phyloP scores from a whole-genome alignment of 768 basidiomycete species.

The Boletus pseudo-olivaceus region DNA sequence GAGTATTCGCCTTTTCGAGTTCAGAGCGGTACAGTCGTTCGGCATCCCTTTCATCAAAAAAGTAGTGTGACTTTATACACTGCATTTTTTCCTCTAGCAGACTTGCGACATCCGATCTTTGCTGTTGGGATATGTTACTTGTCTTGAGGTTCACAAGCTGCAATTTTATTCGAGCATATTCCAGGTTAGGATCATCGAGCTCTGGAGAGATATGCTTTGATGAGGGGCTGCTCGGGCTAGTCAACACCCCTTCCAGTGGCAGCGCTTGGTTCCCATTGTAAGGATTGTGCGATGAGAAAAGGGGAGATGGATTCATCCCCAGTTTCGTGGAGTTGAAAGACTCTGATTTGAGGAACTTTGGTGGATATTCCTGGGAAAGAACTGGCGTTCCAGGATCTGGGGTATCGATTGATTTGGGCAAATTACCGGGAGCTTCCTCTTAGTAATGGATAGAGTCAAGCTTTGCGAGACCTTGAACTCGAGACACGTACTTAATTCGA shows the following conservation, averaged over 20 bases:
- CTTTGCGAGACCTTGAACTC: not conserved
- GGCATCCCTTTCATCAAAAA: constrained; percentile 70
- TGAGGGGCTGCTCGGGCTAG: constrained; percentile 13
- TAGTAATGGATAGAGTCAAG: constrained; percentile 1
- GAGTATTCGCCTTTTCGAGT: constrained; percentile 46
- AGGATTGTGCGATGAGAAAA: constrained; percentile 32
- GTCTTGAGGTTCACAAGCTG: constrained; percentile 47
- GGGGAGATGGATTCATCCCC: constrained; percentile 40
- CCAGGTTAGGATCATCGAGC: constrained; percentile 52
- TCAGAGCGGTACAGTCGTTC: constrained; percentile 52
- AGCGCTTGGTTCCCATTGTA: not conserved
- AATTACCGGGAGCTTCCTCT: constrained; percentile 16
- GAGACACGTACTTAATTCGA: constrained; percentile 35
- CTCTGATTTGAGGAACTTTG: not conserved
- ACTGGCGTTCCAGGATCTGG: constrained; percentile 1
- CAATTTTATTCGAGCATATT: constrained; percentile 63
- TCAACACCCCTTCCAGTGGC: constrained; percentile 1
- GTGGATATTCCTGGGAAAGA: not conserved
- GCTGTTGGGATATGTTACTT: constrained; percentile 26
- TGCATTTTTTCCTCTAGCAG: constrained; percentile 46
- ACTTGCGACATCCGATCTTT: constrained; percentile 28
- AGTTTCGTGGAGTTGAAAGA: constrained; percentile 23
- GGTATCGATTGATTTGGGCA: constrained; percentile 2
- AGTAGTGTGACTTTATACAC: constrained; percentile 53
- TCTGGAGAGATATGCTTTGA: constrained; percentile 37